Base-by-base conservation (phyloP, 305 asterid species). In the Andrographis paniculata region DNA sequence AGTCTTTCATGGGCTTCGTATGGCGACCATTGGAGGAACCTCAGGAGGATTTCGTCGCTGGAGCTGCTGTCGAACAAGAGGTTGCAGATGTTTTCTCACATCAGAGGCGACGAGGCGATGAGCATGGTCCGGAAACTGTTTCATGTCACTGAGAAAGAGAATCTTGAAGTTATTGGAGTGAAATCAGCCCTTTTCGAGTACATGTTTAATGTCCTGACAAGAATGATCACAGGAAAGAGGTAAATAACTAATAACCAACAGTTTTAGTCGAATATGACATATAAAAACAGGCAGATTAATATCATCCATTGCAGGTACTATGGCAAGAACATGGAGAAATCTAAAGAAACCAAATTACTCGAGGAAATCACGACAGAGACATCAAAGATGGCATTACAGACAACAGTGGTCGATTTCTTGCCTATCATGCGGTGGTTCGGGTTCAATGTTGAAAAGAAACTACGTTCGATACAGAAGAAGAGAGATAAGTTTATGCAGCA, bases 191-290 rank as follows among this genome's bases (percentile, higher is more conserved):
- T 87, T 14, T 87, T 80, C 28, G 93, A 83, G 75, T 73, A 72
- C 59, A 55, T 67, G 72, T 67, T 80, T 59, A 84, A 87, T 62
- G 75, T 87, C 1, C 47, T 84, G 70, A 84, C 88, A 17, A 69
- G 94, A 66, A 87, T 84, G 84, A 80, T 84, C 59, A 81, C 77
- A 0, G 95, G 95, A 3, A 76, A 76, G 56, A 71, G 87, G 76
- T 79, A 71, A 1, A 6, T 43, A 10, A n/a, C 1, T 13, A 2
- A 2, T 13, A 11, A 9, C 4, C 3, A 33, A 3, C 30, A 24
- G 4, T 8, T 3, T 3, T 8, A 3, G 30, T 24, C 8, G 8
- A 8, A 24, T 24, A 3, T 3, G 6, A 24, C 30, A 33, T 33
- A 1, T 42, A 14, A 10, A 15, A 6, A 14, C 42, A 14, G 5